Evolutionary conservation across 805 yeast species (phyloP), one percentile per base, ranked within the genome.

Genomic region (Komagataella mondaviorum): DNA sequence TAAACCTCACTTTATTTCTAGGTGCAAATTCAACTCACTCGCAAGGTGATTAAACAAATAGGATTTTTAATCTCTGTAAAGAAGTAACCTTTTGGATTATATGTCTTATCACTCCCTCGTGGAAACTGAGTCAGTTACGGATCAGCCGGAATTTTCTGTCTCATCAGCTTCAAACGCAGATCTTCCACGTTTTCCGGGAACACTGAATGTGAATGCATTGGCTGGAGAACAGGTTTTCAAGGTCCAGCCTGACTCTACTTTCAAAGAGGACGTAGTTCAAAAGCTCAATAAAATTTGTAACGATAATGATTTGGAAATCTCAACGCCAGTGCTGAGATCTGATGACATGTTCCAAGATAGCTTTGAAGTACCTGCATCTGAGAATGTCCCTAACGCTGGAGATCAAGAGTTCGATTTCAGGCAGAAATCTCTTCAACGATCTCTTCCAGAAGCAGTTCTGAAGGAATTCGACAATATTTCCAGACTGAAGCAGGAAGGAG

Each of bases 181-280:
- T 14, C 39, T 30, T 5, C 68, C 68, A 22, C 60, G 68, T 23
- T 57, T 56, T 45, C 54, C 58, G 45, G 67, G 60, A 6, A 63
- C 65, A 1, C 48, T 59, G 30, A 58, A 64, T 50, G 65, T 64
- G 44, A 61, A 60, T 51, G 64, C 60, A 1, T 50, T 64, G 44
- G 55, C 60, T 23, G 49, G 17, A 20, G 49, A n/a, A 23, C 22
- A 23, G 17, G 16, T n/a, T 8, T 36, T 16, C 22, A 17, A n/a
- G 17, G 10, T 16, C 44, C 44, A 47, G 17, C 44, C 17, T 12
- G 49, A 47, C 44, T 16, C 36, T 20, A 8, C 39, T 8, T 20
- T 24, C 39, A 23, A n/a, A 20, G 16, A 16, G 39, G 17, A n/a
- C 7, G 36, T 23, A 20, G 36, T 43, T 17, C 49, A 23, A 8